Evolutionary conservation across 208 protist species (phyloP).

Genomic region (Lotmaria passim): DNA sequence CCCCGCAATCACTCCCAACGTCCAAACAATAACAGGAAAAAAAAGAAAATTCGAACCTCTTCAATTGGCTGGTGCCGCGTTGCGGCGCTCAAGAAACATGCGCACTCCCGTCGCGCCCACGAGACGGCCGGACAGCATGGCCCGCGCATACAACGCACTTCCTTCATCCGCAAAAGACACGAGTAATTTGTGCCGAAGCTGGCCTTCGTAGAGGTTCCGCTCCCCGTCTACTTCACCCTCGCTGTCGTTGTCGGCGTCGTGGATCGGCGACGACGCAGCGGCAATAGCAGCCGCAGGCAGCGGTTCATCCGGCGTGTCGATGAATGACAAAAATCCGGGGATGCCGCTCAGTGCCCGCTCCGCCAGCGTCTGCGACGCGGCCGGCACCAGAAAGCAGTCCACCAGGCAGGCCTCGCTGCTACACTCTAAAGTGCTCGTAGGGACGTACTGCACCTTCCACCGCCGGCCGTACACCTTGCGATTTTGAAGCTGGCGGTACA

Average conservation of each 20-base stretch:
- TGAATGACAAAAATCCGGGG: constrained; percentile 73
- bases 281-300: constrained; percentile 7
- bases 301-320: constrained; percentile 35
- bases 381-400: constrained; percentile 60
- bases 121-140: constrained; percentile 78
- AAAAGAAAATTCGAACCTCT: not conserved
- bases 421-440: constrained; percentile 36
- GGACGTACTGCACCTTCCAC: constrained; percentile 82
- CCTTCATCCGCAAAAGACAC: constrained; percentile 87
- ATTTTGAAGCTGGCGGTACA: constrained; percentile 78
- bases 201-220: constrained; percentile 1
- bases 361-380: constrained; percentile 48
- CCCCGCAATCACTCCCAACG: too few relatives aligned
- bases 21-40: not conserved
- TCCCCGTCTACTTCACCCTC: constrained; percentile 18
- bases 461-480: constrained; percentile 65
- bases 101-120: constrained; percentile 76
- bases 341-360: constrained; percentile 64
- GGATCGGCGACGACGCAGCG: constrained; percentile 26
- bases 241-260: constrained; percentile 35
- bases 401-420: constrained; percentile 71
- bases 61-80: not conserved
- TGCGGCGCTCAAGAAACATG: constrained; percentile 77
- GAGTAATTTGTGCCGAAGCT: constrained; percentile 32
- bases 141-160: constrained; percentile 78